Percentiles rank a stretch among this genome's conserved stretches.
Evolutionary conservation across 805 yeast species (phyloP).

Genomic region (Henningerozyma blattae): DNA sequence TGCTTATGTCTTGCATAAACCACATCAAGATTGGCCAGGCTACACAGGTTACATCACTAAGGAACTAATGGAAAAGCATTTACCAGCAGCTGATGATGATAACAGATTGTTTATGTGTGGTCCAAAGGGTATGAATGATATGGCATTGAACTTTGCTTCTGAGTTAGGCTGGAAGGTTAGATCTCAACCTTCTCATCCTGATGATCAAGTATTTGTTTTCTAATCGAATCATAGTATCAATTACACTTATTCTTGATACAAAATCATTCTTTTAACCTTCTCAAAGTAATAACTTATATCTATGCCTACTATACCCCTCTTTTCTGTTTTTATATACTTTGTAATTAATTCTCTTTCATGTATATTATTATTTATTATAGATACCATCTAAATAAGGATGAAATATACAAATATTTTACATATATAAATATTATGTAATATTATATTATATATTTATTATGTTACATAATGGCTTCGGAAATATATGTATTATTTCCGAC

Average conservation of each 20-base stretch:
- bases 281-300: no score
- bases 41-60: constrained; percentile 47
- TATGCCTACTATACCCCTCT: no score
- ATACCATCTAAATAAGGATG: no score
- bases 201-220: constrained; percentile 48
- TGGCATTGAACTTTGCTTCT: constrained; percentile 36
- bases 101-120: constrained; percentile 63
- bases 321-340: neutral
- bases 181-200: constrained; percentile 33
- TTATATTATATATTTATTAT: no score
- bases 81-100: constrained; percentile 39
- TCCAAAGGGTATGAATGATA: constrained; percentile 55
- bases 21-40: constrained; percentile 43
- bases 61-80: constrained; percentile 39
- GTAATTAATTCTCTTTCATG: no score
- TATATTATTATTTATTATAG: no score
- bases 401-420: no score
- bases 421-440: no score
- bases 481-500: no score
- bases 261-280: no score
- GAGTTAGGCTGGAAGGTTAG: constrained; percentile 49
- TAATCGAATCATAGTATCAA: constrained; percentile 20
- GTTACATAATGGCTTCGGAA: no score
- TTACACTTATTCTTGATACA: no score
- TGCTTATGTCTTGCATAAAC: constrained; percentile 43